Percentiles rank a stretch among this genome's conserved stretches.
Conservation (phyloP, 345 rosid species). For the Psidium friedrichsthalianum region DNA sequence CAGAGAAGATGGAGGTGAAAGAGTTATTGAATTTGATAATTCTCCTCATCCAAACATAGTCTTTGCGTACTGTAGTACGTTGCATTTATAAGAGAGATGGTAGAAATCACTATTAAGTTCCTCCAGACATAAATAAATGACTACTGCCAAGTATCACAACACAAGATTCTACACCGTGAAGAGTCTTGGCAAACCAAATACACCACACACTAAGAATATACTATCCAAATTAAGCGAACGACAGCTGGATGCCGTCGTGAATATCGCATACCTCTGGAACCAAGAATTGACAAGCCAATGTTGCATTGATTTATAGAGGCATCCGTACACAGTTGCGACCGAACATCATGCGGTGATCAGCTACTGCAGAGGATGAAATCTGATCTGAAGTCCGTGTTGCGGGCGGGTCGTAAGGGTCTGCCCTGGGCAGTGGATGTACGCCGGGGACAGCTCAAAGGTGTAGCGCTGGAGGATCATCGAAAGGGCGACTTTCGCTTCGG, state of each 20-base stretch:
- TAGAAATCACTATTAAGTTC: not conserved
- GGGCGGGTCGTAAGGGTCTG: slow-evolving; percentile 5
- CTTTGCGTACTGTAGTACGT: not conserved
- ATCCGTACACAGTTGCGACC: not conserved
- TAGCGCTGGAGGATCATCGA: slow-evolving; percentile 33
- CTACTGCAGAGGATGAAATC: slow-evolving; percentile 3
- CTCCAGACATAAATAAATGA: not conserved
- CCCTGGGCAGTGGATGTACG: slow-evolving; percentile 17
- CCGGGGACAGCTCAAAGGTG: slow-evolving; percentile 17
- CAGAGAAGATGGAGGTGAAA: not conserved
- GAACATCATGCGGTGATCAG: not conserved
- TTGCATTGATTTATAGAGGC: not conserved
- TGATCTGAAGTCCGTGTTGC: slow-evolving; percentile 18
- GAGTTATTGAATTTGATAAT: not conserved
- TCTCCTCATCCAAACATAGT: not conserved
- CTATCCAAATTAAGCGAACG: not conserved
- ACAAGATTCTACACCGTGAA: not conserved
- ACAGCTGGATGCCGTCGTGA: not conserved
- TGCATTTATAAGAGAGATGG: not conserved
- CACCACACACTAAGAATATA: not conserved
- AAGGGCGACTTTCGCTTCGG: slow-evolving; percentile 21
- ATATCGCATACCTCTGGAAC: not conserved
- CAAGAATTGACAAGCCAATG: not conserved
- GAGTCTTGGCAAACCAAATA: not conserved
- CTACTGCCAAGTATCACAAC: not conserved